A percentile compares a stretch with the other conserved stretches of the same genome.
phyloP scores from a whole-genome alignment of 2,329 filamentous ascomycete species.

The Onygenales sp. region DNA sequence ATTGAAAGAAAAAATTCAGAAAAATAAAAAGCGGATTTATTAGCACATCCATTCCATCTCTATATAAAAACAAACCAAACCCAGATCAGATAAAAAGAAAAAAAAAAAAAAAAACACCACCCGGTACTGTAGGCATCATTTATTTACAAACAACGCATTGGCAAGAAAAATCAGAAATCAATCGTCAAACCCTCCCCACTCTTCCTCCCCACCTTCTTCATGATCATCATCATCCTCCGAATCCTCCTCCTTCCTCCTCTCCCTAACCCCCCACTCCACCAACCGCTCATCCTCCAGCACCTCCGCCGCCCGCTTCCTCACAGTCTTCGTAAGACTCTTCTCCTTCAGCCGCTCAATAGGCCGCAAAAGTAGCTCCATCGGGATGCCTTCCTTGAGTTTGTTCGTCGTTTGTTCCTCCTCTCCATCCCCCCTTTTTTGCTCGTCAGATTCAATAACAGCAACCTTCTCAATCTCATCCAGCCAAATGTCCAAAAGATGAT shows the following conservation, averaged over 20 bases:
- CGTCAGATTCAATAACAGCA: conserved; percentile 31
- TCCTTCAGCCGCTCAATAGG: conserved; percentile 36
- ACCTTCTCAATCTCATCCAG: conserved; percentile 77
- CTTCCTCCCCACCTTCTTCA: conserved; percentile 39
- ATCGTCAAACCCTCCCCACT: conserved; percentile 63
- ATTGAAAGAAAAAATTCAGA: too few species aligned
- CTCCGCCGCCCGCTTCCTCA: conserved; percentile 61
- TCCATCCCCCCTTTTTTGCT: conserved; percentile 20
- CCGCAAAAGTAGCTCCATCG: conserved; percentile 32
- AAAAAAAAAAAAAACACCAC: background rate
- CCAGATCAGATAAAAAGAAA: too few species aligned
- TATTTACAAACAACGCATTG: background rate
- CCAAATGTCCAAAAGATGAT: conserved; percentile 86
- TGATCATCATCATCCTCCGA: conserved; percentile 25
- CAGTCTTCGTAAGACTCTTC: conserved; percentile 57
- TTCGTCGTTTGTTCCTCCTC: conserved; percentile 14
- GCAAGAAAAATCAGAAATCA: conserved; percentile 17
- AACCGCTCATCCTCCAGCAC: conserved; percentile 65
- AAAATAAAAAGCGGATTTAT: too few species aligned
- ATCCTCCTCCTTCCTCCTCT: conserved; percentile 32
- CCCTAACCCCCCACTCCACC: conserved; percentile 46
- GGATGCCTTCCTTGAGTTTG: conserved; percentile 28
- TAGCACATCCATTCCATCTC: too few species aligned
- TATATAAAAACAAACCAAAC: background rate
- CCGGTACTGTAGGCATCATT: background rate